A percentile compares a stretch with the other conserved stretches of the same genome.
Evolutionary conservation across 2,329 filamentous ascomycete species (phyloP).

Genomic region (Amphichorda felina): DNA sequence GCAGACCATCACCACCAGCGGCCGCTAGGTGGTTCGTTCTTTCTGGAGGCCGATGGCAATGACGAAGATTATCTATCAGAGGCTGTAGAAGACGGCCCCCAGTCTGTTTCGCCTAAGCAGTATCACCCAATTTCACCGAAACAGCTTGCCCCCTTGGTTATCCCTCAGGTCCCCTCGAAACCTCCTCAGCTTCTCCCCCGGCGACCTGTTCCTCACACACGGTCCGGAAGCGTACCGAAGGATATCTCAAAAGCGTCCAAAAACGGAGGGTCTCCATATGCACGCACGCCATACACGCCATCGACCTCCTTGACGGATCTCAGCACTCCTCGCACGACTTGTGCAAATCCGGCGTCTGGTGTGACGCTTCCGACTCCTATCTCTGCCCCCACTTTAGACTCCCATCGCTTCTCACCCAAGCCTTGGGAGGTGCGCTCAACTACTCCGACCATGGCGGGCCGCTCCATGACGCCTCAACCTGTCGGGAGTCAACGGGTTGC

Average conservation of each 20-base stretch:
- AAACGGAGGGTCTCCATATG: constrained; percentile 32
- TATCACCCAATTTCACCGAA: constrained; percentile 24
- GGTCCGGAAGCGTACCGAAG: constrained; percentile 28
- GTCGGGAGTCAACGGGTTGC: constrained; percentile 8
- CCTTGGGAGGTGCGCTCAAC: constrained; percentile 27
- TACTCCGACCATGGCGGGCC: constrained; percentile 10
- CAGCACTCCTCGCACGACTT: constrained; percentile 33
- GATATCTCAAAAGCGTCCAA: constrained; percentile 28
- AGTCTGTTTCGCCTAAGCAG: too few relatives aligned
- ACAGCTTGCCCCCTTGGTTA: constrained; percentile 43
- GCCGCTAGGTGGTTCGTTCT: not conserved
- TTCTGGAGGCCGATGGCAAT: not conserved
- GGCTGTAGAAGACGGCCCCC: constrained; percentile 1
- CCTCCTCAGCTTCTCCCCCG: constrained; percentile 15
- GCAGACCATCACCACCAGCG: constrained; percentile 17
- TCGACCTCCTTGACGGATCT: constrained; percentile 20
- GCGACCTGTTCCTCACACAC: constrained; percentile 31
- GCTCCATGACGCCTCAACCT: constrained; percentile 15
- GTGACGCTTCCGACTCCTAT: constrained; percentile 34
- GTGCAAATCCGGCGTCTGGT: constrained; percentile 22
- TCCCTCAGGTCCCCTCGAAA: constrained; percentile 23
- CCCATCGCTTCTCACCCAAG: constrained; percentile 26
- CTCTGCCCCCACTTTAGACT: constrained; percentile 33
- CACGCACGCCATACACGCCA: constrained; percentile 24
- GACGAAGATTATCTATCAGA: constrained; percentile 5